Conservation (phyloP, 2,329 filamentous ascomycete genomes). For the Dothistroma pini region DNA sequence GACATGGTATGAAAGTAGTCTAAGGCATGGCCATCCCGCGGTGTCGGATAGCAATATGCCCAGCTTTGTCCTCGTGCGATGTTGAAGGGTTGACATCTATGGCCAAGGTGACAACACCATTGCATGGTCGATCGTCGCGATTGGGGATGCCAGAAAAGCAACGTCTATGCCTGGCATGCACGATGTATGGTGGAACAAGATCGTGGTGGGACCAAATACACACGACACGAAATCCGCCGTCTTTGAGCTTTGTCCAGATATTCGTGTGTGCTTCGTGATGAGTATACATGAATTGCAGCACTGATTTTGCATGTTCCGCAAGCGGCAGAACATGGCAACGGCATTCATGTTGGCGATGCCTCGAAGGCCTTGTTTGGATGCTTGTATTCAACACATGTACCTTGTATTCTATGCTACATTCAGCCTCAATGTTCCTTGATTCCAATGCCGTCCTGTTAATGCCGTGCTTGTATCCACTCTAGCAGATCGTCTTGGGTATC, state of each 20-base stretch:
- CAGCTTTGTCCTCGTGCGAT: not conserved
- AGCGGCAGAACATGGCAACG: not conserved
- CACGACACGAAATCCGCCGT: not conserved
- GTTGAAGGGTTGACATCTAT: not conserved
- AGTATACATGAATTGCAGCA: not conserved
- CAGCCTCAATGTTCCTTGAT: not conserved
- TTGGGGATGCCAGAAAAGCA: not conserved
- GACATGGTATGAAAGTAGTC: not conserved
- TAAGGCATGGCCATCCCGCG: not conserved
- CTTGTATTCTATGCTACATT: not conserved
- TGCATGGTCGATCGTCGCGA: not conserved
- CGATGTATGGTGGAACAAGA: not conserved
- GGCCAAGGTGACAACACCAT: not conserved
- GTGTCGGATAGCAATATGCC: not conserved
- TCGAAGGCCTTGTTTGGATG: not conserved
- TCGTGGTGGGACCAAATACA: not conserved
- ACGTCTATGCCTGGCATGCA: not conserved
- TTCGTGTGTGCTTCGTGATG: not conserved
- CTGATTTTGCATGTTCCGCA: not conserved
- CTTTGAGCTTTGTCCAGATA: not conserved
- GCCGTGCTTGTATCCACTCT: not conserved
- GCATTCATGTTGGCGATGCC: not conserved
- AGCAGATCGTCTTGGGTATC: slow-evolving; percentile 3
- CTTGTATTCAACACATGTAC: not conserved
- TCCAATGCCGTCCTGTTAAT: not conserved